Percentiles rank a stretch among this genome's conserved stretches.
Evolutionary conservation across 108 stramenopile species (phyloP).

Genomic region (Cyclotella kingstonii): DNA sequence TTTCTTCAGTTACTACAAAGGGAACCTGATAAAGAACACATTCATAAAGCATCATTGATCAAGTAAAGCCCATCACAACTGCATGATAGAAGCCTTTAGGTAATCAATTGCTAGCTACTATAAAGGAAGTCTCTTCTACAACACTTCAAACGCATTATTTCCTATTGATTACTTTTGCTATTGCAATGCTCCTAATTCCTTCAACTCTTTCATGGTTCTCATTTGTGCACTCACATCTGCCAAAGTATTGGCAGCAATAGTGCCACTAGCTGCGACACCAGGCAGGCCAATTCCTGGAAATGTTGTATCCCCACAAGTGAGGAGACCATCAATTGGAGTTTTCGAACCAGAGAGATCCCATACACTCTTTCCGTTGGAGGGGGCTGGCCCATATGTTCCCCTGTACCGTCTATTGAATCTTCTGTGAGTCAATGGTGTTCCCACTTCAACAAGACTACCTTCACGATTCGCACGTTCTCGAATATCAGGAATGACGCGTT

Average conservation of each 20-base stretch:
- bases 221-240: slow-evolving; percentile 48
- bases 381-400: slow-evolving; percentile 86
- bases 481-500: slow-evolving; percentile 85
- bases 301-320: slow-evolving; percentile 68
- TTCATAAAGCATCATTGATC: too few relatives aligned
- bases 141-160: background rate
- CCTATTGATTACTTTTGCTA: slow-evolving; percentile 5
- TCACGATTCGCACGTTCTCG: slow-evolving; percentile 61
- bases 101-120: too few relatives aligned
- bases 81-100: too few relatives aligned
- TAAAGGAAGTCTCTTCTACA: too few relatives aligned
- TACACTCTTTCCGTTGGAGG: slow-evolving; percentile 49
- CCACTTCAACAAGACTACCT: slow-evolving; percentile 60
- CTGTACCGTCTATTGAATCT: slow-evolving; percentile 75
- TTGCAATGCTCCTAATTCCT: slow-evolving; percentile 57
- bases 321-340: slow-evolving; percentile 56
- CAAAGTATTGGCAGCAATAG: slow-evolving; percentile 81
- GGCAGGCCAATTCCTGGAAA: slow-evolving; percentile 79
- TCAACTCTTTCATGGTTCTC: slow-evolving; percentile 54
- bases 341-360: slow-evolving; percentile 58
- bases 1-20: too few relatives aligned
- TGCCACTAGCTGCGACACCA: slow-evolving; percentile 76
- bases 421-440: slow-evolving; percentile 86
- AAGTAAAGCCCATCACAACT: too few relatives aligned
- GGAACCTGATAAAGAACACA: too few relatives aligned